A percentile compares a stretch with the other conserved stretches of the same genome.
phyloP scores from a whole-genome alignment of 768 basidiomycete species.

The Gelatoporia subvermispora region DNA sequence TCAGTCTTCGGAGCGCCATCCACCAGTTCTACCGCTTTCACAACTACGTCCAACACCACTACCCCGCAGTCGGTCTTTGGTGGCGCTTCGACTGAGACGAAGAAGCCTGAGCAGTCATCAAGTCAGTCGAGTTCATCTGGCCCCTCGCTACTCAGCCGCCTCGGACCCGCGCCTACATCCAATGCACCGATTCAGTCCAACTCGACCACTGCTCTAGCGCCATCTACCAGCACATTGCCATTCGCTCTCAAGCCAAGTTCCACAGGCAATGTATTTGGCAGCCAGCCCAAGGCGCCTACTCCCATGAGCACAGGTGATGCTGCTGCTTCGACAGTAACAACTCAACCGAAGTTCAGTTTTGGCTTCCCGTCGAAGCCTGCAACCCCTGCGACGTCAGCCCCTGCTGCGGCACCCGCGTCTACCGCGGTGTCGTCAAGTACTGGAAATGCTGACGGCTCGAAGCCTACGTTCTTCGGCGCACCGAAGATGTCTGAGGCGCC shows the following conservation, averaged over 20 bases:
- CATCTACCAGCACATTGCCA: background rate
- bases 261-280: background rate
- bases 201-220: slow-evolving; percentile 2
- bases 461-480: slow-evolving; percentile 12
- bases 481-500: background rate
- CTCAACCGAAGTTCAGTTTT: slow-evolving; percentile 35
- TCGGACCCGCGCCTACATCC: background rate
- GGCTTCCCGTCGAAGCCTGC: slow-evolving; percentile 19
- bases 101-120: background rate
- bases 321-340: slow-evolving; percentile 20
- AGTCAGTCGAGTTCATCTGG: background rate
- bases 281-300: background rate
- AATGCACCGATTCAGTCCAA: background rate
- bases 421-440: background rate
- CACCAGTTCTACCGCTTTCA: no score
- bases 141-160: background rate
- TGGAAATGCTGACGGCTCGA: slow-evolving; percentile 1
- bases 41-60: background rate
- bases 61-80: slow-evolving; percentile 18
- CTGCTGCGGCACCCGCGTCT: background rate
- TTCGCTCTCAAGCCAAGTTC: background rate
- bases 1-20: background rate
- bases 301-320: background rate
- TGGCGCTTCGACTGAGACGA: background rate
- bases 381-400: slow-evolving; percentile 1